Conservation (phyloP, 805 yeast genomes). For the Metschnikowia matae region DNA sequence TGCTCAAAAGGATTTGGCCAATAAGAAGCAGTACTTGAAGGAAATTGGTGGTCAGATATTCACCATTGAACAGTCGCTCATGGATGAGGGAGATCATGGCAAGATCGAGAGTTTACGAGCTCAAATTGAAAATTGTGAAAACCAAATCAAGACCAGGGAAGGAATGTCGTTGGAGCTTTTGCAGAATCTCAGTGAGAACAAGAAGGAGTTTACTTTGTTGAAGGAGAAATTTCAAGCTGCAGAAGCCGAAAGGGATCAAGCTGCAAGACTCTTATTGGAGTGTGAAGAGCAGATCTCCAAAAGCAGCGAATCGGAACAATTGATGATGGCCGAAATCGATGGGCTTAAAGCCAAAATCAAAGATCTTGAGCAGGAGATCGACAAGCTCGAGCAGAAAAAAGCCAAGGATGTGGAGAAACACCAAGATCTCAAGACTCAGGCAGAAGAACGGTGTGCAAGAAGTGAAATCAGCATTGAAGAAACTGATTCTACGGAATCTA, state of each 20-base stretch:
- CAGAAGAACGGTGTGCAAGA: constrained; percentile 42
- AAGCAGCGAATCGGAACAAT: constrained; percentile 16
- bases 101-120: constrained; percentile 35
- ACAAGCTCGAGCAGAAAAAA: constrained; percentile 12
- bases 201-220: constrained; percentile 1
- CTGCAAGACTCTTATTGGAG: constrained; percentile 17
- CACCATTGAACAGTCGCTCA: constrained; percentile 35
- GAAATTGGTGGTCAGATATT: constrained; percentile 22
- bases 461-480: constrained; percentile 42
- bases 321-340: constrained; percentile 16
- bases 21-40: constrained; percentile 13
- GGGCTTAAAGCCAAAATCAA: constrained; percentile 24
- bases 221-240: constrained; percentile 9
- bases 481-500: constrained; percentile 43
- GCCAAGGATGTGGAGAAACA: constrained; percentile 11
- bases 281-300: constrained; percentile 8
- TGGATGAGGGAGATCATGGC: constrained; percentile 44
- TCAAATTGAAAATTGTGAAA: constrained; percentile 27
- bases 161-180: constrained; percentile 26
- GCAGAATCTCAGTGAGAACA: constrained; percentile 8
- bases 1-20: constrained; percentile 9
- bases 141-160: constrained; percentile 24
- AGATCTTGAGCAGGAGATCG: constrained; percentile 13
- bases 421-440: constrained; percentile 21
- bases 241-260: not conserved